Evolutionary conservation across 495 filamentous ascomycete genomes (phyloP), one percentile per base, ranked within the genome.

Genomic region (Lepidopterella palustris): DNA sequence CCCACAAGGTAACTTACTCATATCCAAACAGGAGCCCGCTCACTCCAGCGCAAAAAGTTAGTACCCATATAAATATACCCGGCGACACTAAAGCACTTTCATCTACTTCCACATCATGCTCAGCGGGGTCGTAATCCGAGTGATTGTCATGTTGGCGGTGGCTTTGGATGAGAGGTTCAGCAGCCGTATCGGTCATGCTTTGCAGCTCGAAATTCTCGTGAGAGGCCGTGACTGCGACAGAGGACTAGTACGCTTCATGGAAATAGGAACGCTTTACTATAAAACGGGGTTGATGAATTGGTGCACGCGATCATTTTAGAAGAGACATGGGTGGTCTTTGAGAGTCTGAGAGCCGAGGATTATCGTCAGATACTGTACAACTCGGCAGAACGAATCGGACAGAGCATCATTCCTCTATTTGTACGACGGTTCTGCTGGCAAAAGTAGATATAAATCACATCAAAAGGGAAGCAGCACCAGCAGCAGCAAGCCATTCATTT

Each of bases 21-120:
- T 92, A 96, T 59, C 91, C 91, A 73, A 96, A 96, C 1, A 96
- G 72, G 13, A 96, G 77, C 4, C 91, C 91, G 59, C 86, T 89
- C 28, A 96, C 87, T 4, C 88, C 89, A 8, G 91, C 90, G 23
- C 86, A 84, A 52, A 90, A 76, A 1, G 91, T 90, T 13, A 96
- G 75, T 1, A 83, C 72, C 87, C 88, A 93, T 57, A 95, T 77
- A 51, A 83, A 84, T 13, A 40, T 28, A 1, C 62, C 61, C 11
- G 67, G 67, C 26, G 55, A 27, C 5, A 40, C 45, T 20, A 64
- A n/a, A 4, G 4, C 28, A 27, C 50, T 61, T 55, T 66, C 63
- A 45, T 66, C 57, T 11, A 51, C 58, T 1, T 55, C 55, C 5
- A 39, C 50, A 47, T 57, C 55, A n/a, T 50, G 20, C n/a, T 35